phyloP scores from a whole-genome alignment of 169 alveolate species.

The Cryptosporidium muris region DNA sequence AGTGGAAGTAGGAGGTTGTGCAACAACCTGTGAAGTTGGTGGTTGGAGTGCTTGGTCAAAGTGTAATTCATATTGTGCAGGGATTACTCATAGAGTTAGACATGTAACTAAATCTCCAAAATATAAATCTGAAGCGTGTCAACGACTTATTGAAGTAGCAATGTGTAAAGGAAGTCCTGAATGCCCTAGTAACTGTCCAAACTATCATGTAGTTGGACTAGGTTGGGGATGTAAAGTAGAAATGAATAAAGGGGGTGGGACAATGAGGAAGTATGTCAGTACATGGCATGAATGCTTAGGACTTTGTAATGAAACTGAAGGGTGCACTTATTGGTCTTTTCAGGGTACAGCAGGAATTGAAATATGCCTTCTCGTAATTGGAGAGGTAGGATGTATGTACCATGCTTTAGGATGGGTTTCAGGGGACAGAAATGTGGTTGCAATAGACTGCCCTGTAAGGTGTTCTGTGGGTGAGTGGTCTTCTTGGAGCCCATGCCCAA shows the following conservation, averaged over 20 bases:
- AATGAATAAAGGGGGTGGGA: constrained; percentile 67
- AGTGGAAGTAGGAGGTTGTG: constrained; percentile 50
- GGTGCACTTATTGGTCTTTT: constrained; percentile 68
- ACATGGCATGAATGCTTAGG: constrained; percentile 71
- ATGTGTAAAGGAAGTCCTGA: constrained; percentile 71
- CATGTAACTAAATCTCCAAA: constrained; percentile 69
- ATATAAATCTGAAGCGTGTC: constrained; percentile 55
- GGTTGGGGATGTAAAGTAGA: constrained; percentile 72
- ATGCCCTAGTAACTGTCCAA: constrained; percentile 65
- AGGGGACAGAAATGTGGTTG: constrained; percentile 65
- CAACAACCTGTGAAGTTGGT: constrained; percentile 68
- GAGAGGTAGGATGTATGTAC: constrained; percentile 69
- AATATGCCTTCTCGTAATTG: constrained; percentile 50
- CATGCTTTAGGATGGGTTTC: constrained; percentile 71
- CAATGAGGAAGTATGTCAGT: constrained; percentile 60
- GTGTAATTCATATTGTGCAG: constrained; percentile 53
- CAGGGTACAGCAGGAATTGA: constrained; percentile 69
- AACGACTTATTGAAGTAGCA: constrained; percentile 54
- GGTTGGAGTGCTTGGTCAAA: constrained; percentile 71
- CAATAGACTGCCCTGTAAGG: constrained; percentile 63
- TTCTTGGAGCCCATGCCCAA: constrained; percentile 36
- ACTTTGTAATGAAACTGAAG: constrained; percentile 41
- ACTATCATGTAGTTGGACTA: constrained; percentile 63
- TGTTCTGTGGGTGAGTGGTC: constrained; percentile 72
- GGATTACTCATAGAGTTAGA: constrained; percentile 72